Evolutionary conservation across 2,329 filamentous ascomycete genomes (phyloP).

Genomic region (Sphaerulina musiva): DNA sequence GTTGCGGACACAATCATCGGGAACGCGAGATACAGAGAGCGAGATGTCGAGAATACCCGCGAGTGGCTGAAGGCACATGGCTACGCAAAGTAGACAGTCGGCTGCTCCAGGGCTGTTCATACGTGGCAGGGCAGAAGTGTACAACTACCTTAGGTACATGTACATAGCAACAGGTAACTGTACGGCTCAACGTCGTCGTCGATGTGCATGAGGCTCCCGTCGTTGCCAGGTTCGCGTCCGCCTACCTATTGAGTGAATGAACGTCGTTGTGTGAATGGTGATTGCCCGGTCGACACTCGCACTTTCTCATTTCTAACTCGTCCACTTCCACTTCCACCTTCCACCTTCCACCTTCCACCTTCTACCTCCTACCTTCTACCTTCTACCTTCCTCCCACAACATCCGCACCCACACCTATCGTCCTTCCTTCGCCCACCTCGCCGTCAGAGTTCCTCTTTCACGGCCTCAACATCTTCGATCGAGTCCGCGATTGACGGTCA

Average conservation of each 20-base stretch:
- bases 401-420: not conserved
- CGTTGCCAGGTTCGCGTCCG: too few species aligned
- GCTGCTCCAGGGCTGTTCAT: not conserved
- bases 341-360: not conserved
- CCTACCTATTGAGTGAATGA: not conserved
- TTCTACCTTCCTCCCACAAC: not conserved
- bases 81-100: slow-evolving; percentile 40
- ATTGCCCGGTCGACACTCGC: not conserved
- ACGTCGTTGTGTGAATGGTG: not conserved
- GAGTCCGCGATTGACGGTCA: too few species aligned
- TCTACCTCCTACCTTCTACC: not conserved
- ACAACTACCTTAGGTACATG: too few species aligned
- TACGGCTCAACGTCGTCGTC: too few species aligned
- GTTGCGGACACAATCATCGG: slow-evolving; percentile 80
- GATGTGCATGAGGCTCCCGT: too few species aligned
- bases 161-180: too few species aligned
- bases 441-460: not conserved
- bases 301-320: not conserved
- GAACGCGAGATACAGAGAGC: slow-evolving; percentile 71
- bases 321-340: not conserved
- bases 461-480: not conserved
- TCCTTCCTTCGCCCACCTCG: not conserved
- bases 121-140: too few species aligned
- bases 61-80: slow-evolving; percentile 68
- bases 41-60: slow-evolving; percentile 65